Base-by-base conservation (phyloP, 305 asterid species). In the Solanum hybrid region DNA sequence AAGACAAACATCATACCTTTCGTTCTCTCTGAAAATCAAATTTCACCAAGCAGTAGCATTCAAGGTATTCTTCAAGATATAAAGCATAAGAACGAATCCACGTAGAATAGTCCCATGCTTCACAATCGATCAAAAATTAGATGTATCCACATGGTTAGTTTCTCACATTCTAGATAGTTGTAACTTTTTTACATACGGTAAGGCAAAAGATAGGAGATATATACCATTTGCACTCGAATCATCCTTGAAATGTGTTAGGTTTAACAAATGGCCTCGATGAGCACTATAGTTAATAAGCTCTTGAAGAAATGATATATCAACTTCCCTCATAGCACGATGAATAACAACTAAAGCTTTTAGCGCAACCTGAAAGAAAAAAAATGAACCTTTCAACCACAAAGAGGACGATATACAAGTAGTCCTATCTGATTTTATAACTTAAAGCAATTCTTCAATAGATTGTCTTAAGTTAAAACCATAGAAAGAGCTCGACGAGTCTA, bases 251-350 rank as follows among this genome's bases (percentile, higher is more conserved):
- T 96, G 96, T 88, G 94, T 90, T 85, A 96, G 85, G 88, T 93
- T 95, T 87, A 97, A 90, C 86, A 94, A 72, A 86, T 90, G 96
- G 34, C 95, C 95, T 90, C 93, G 94, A 91, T 88, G 92, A 86
- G 78, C 87, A 90, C 91, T 92, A 91, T 93, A 95, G 88, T 71
- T 84, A 78, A 93, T 90, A 76, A 97, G 91, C 93, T 97, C 98
- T 91, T 94, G 96, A 24, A 91, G 90, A 91, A 96, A 95, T 75
- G 98, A 94, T 22, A 90, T 93, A 78, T 97, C 99, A 45, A 95
- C 98, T 91, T 97, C 99, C 93, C 98, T 94, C 90, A 97, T 40
- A 72, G 96, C 98, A 11, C 98, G 97, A 92, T 97, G 99, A 86
- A 97, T 91, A 51, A 97, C 95, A 88, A 97, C 93, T 95, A 97